A percentile compares a stretch with the other conserved stretches of the same genome.
Evolutionary conservation across 2,329 filamentous ascomycete species (phyloP).

Genomic region (Fusarium phyllophilum): DNA sequence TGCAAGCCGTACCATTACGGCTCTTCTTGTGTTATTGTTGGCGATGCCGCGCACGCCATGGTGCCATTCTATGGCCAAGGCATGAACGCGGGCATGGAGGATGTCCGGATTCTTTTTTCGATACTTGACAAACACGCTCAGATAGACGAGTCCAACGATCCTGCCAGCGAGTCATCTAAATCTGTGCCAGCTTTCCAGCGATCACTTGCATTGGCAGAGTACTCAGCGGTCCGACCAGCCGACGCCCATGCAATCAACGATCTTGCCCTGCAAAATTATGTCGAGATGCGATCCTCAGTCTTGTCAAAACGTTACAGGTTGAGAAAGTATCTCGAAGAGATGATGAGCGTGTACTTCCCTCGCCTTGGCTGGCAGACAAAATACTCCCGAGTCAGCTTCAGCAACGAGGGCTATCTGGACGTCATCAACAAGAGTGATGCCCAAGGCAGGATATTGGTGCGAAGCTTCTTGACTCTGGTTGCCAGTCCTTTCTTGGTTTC

Average conservation of each 20-base stretch:
- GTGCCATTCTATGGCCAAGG: slow-evolving; percentile 98
- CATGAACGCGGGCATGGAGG: slow-evolving; percentile 96
- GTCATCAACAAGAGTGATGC: slow-evolving; percentile 75
- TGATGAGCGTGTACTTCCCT: slow-evolving; percentile 79
- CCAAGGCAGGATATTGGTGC: slow-evolving; percentile 72
- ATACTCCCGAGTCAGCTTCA: slow-evolving; percentile 92
- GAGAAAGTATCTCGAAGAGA: slow-evolving; percentile 88
- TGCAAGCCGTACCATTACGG: slow-evolving; percentile 87
- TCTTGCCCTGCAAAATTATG: slow-evolving; percentile 88
- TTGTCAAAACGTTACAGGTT: slow-evolving; percentile 79
- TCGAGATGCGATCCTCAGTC: slow-evolving; percentile 92
- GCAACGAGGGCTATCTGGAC: slow-evolving; percentile 89
- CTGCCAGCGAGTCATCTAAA: slow-evolving; percentile 47
- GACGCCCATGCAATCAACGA: slow-evolving; percentile 94
- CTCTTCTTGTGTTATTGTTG: slow-evolving; percentile 83
- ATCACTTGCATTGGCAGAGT: slow-evolving; percentile 74
- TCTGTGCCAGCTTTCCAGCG: slow-evolving; percentile 65
- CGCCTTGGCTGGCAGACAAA: slow-evolving; percentile 88
- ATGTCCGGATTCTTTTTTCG: slow-evolving; percentile 88
- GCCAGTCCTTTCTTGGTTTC: slow-evolving; percentile 47
- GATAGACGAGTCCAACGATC: slow-evolving; percentile 57
- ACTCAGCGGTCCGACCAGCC: slow-evolving; percentile 76
- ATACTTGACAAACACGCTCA: slow-evolving; percentile 76
- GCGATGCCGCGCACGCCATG: slow-evolving; percentile 97
- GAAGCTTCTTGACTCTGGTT: slow-evolving; percentile 53